phyloP scores from a whole-genome alignment of 1,284 basidiomycete genomes.

The Agroathelia rolfsii region DNA sequence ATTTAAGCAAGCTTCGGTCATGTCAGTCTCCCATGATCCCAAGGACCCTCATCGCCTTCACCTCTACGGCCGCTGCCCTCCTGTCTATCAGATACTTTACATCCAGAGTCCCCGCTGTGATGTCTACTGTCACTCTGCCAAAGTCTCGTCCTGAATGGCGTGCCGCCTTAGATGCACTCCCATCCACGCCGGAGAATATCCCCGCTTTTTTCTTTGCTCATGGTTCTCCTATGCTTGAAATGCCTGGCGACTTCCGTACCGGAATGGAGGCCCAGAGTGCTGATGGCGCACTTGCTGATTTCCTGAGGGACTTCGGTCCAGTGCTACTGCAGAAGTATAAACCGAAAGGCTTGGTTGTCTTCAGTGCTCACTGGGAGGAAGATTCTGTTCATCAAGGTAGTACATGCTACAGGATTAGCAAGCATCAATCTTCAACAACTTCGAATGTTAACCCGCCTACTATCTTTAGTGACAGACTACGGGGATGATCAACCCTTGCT shows the following conservation, averaged over 20 bases:
- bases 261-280: conserved; percentile 32
- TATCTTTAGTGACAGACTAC: conserved; percentile 53
- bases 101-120: too few relatives aligned
- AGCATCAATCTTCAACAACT: not conserved
- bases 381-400: conserved; percentile 41
- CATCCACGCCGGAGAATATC: conserved; percentile 48
- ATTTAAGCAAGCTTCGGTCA: too few relatives aligned
- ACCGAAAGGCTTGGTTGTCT: conserved; percentile 67
- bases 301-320: conserved; percentile 62
- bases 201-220: conserved; percentile 72
- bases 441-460: not conserved
- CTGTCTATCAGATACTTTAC: too few relatives aligned
- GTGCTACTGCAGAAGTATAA: conserved; percentile 58
- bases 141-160: conserved; percentile 39
- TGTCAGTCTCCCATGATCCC: too few relatives aligned
- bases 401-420: not conserved
- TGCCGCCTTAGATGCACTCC: conserved; percentile 48
- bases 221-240: conserved; percentile 48
- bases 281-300: conserved; percentile 44
- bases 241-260: conserved; percentile 20
- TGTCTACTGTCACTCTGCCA: too few relatives aligned
- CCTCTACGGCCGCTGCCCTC: conserved; percentile 12
- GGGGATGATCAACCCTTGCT: conserved; percentile 62
- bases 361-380: conserved; percentile 77
- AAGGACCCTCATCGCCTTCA: too few relatives aligned